phyloP scores from a whole-genome alignment of 208 protist genomes.

The Phytomonas sp. region DNA sequence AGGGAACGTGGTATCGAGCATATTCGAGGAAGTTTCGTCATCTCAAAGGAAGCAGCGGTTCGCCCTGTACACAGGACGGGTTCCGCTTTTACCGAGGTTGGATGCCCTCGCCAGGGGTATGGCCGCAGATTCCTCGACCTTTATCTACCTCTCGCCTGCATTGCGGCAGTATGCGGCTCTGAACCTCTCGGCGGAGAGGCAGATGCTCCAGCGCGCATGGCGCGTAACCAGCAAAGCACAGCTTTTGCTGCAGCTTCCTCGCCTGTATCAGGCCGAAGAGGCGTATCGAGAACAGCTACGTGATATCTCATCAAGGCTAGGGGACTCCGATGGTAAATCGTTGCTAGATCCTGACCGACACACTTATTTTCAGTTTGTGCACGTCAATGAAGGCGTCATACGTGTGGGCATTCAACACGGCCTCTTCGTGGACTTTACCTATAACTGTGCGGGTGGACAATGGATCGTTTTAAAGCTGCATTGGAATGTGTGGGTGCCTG shows the following conservation, averaged over 20 bases:
- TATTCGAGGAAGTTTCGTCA: conserved; percentile 5
- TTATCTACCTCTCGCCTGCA: conserved; percentile 45
- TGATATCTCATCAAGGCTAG: conserved; percentile 3
- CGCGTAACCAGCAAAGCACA: conserved; percentile 40
- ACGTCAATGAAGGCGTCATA: conserved; percentile 31
- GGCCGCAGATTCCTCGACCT: neutral
- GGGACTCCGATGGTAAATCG: neutral
- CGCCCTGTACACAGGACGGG: conserved; percentile 44
- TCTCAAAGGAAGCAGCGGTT: conserved; percentile 41
- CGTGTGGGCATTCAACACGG: conserved; percentile 41
- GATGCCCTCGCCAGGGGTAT: conserved; percentile 11
- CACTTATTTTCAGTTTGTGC: conserved; percentile 16
- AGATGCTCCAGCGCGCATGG: conserved; percentile 45
- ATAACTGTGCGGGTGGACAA: conserved; percentile 21
- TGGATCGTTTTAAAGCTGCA: conserved; percentile 43
- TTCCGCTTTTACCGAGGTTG: conserved; percentile 36
- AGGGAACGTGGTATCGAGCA: neutral
- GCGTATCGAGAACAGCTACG: conserved; percentile 9
- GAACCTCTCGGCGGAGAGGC: conserved; percentile 44
- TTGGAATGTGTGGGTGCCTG: conserved; percentile 29
- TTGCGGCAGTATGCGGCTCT: conserved; percentile 33
- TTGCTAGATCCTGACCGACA: neutral
- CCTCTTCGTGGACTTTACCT: conserved; percentile 58
- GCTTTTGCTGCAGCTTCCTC: conserved; percentile 44
- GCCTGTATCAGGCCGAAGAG: conserved; percentile 20